Conservation (phyloP, 768 basidiomycete genomes). For the Lactarius evosmus region DNA sequence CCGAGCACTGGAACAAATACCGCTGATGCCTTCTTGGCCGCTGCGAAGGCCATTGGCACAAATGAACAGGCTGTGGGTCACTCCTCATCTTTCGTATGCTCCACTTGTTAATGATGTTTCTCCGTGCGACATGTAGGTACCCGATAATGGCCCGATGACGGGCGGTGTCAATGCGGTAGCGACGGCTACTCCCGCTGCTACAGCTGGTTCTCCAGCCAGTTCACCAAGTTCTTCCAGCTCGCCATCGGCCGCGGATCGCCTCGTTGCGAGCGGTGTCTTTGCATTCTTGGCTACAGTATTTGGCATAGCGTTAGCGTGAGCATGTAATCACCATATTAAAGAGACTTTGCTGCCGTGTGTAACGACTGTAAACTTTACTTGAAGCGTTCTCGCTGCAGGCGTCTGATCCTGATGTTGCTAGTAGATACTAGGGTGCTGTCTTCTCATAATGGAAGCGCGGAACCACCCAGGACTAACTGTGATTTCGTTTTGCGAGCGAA, state of each 20-base stretch:
- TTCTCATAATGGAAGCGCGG: not conserved
- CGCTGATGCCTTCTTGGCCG: constrained; percentile 40
- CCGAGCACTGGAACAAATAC: constrained; percentile 44
- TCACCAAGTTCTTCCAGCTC: not conserved
- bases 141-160: constrained; percentile 39
- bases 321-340: not conserved
- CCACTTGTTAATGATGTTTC: not conserved
- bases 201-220: constrained; percentile 2
- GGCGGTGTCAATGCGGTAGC: constrained; percentile 38
- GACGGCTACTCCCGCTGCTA: constrained; percentile 15
- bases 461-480: not conserved
- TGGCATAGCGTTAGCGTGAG: constrained; percentile 11
- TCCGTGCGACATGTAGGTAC: constrained; percentile 33
- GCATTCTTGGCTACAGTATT: constrained; percentile 7
- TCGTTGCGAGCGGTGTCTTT: constrained; percentile 14
- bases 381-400: not conserved
- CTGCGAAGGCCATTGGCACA: constrained; percentile 40
- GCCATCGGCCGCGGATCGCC: not conserved
- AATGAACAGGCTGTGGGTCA: constrained; percentile 38
- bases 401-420: not conserved
- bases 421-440: not conserved
- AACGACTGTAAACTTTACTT: not conserved
- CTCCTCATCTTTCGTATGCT: not conserved
- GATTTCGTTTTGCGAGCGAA: not conserved
- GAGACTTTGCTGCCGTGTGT: not conserved